Evolutionary conservation across 257 asterid genomes (phyloP).

Genomic region (Penstemon newberryi): DNA sequence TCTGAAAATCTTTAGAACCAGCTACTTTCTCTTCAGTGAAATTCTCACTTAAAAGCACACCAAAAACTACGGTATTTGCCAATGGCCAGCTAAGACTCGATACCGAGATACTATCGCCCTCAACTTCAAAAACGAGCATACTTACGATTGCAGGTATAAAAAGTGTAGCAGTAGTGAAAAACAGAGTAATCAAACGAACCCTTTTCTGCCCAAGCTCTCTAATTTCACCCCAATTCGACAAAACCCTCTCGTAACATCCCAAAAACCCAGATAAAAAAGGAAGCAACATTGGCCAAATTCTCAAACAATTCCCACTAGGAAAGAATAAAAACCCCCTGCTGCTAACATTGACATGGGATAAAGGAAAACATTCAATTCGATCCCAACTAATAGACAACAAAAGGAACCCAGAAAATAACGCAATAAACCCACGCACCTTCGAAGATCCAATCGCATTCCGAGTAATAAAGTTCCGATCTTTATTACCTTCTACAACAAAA

Average conservation of each 20-base stretch:
- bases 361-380: slow-evolving; percentile 84
- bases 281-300: slow-evolving; percentile 88
- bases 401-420: slow-evolving; percentile 56
- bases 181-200: slow-evolving; percentile 66
- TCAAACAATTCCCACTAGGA: slow-evolving; percentile 66
- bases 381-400: slow-evolving; percentile 91
- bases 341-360: slow-evolving; percentile 59
- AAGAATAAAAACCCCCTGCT: slow-evolving; percentile 46
- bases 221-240: slow-evolving; percentile 55
- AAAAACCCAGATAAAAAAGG: slow-evolving; percentile 81
- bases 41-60: slow-evolving; percentile 92
- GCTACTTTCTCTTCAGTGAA: slow-evolving; percentile 57
- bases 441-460: slow-evolving; percentile 40
- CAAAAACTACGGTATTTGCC: slow-evolving; percentile 83
- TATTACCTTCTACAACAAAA: slow-evolving; percentile 49
- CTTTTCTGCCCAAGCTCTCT: slow-evolving; percentile 69
- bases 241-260: slow-evolving; percentile 71
- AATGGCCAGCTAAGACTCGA: slow-evolving; percentile 76
- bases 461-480: slow-evolving; percentile 35
- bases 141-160: slow-evolving; percentile 77
- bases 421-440: slow-evolving; percentile 65
- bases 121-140: slow-evolving; percentile 82
- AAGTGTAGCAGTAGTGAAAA: slow-evolving; percentile 61
- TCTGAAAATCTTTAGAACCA: slow-evolving; percentile 58
- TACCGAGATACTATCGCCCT: slow-evolving; percentile 67